A percentile compares a stretch with the other conserved stretches of the same genome.
Evolutionary conservation across 1,139 yeast genomes (phyloP).

Genomic region (Protomyces arabidopsidicola): DNA sequence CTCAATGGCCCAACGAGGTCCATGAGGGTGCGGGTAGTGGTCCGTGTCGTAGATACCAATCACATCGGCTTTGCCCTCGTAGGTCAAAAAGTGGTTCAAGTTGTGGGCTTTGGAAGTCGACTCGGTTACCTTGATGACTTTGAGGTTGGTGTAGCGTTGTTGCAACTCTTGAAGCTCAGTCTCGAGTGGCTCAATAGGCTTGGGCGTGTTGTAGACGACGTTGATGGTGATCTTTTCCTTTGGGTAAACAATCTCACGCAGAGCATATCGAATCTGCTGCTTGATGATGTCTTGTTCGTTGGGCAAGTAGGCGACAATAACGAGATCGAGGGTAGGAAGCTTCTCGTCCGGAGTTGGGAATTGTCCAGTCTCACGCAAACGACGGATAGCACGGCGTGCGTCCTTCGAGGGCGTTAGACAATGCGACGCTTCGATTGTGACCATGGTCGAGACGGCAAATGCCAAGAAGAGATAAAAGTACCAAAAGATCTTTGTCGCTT

Average conservation of each 20-base stretch:
- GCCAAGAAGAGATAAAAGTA: slow-evolving; percentile 21
- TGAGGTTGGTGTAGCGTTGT: slow-evolving; percentile 17
- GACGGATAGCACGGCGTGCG: slow-evolving; percentile 24
- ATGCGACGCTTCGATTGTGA: slow-evolving; percentile 26
- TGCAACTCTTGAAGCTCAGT: slow-evolving; percentile 16
- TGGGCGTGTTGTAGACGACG: slow-evolving; percentile 25
- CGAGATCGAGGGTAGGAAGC: slow-evolving; percentile 21
- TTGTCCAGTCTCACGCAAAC: slow-evolving; percentile 25
- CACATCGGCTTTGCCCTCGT: slow-evolving; percentile 24
- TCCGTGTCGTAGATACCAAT: slow-evolving; percentile 27
- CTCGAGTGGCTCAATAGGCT: slow-evolving; percentile 24
- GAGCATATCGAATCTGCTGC: slow-evolving; percentile 25
- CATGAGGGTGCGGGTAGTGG: slow-evolving; percentile 26
- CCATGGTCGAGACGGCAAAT: slow-evolving; percentile 22
- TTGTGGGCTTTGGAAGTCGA: slow-evolving; percentile 26
- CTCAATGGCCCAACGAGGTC: slow-evolving; percentile 26
- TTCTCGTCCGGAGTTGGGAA: slow-evolving; percentile 26
- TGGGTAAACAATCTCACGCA: slow-evolving; percentile 25
- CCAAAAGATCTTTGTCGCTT: slow-evolving; percentile 24
- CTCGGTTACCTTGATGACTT: slow-evolving; percentile 17
- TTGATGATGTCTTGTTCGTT: slow-evolving; percentile 27
- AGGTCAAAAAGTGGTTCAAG: slow-evolving; percentile 12
- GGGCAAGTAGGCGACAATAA: slow-evolving; percentile 24
- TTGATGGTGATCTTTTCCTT: slow-evolving; percentile 27
- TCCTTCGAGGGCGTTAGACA: slow-evolving; percentile 25